A percentile compares a stretch with the other conserved stretches of the same genome.
Evolutionary conservation across 768 basidiomycete species (phyloP).

Genomic region (Strobilomyces confusus): DNA sequence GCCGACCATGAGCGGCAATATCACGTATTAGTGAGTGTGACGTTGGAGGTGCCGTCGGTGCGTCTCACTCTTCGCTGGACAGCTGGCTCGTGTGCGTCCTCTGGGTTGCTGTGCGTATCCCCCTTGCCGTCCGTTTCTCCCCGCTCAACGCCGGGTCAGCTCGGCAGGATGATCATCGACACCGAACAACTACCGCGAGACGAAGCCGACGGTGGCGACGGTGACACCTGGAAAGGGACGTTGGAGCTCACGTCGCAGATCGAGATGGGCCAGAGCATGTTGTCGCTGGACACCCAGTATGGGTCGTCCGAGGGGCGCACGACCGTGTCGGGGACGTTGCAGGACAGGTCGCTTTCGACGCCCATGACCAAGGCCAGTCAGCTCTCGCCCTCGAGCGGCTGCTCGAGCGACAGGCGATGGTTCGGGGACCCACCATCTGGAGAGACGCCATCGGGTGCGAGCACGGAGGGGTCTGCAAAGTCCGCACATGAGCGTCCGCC

Average conservation of each 20-base stretch:
- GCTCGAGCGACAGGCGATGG: neutral
- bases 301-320: neutral
- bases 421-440: neutral
- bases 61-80: neutral
- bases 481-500: neutral
- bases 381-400: neutral
- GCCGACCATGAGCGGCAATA: conserved; percentile 15
- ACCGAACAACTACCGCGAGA: conserved; percentile 6
- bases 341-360: neutral
- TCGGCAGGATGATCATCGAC: conserved; percentile 16
- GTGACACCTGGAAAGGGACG: conserved; percentile 3
- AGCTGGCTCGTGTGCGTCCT: conserved; percentile 20
- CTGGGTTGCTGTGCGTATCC: conserved; percentile 16
- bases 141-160: conserved; percentile 2
- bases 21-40: conserved; percentile 18
- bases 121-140: too few species aligned
- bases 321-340: neutral
- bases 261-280: conserved; percentile 8
- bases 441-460: neutral
- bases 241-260: conserved; percentile 18
- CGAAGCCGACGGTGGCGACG: neutral
- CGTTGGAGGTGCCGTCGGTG: neutral
- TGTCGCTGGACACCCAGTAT: neutral
- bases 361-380: neutral
- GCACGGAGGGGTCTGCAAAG: neutral